phyloP scores from a whole-genome alignment of 176 grass and related monocot species.

The Bromus sterilis region DNA sequence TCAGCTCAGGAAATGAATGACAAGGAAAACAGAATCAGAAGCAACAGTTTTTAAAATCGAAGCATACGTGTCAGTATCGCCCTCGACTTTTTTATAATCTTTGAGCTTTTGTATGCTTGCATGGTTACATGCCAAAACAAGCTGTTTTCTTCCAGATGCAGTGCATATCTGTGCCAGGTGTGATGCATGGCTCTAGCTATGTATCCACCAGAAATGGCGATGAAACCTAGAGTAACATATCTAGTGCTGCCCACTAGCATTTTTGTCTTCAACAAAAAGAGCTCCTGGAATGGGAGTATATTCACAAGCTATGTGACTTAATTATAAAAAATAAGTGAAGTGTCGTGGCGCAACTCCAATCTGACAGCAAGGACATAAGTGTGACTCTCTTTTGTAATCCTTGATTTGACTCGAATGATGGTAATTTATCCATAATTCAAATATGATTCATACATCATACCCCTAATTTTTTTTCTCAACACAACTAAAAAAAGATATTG shows the following conservation, averaged over 20 bases:
- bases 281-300: not conserved
- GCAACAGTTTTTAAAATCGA: not conserved
- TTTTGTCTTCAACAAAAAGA: not conserved
- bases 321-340: not conserved
- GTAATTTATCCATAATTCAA: not conserved
- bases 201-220: not conserved
- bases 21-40: not conserved
- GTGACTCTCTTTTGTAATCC: not conserved
- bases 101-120: not conserved
- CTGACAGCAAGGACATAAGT: not conserved
- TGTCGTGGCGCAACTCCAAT: not conserved
- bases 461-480: too few relatives aligned
- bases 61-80: not conserved
- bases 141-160: constrained; percentile 4
- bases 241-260: constrained; percentile 15
- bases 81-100: not conserved
- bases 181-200: not conserved
- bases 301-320: not conserved
- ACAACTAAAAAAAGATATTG: too few relatives aligned
- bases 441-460: not conserved
- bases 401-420: not conserved
- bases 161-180: constrained; percentile 11
- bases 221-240: not conserved
- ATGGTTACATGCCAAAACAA: constrained; percentile 15
- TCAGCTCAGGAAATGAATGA: too few relatives aligned